phyloP scores from a whole-genome alignment of 305 asterid genomes.

The Fraxinus greggii region DNA sequence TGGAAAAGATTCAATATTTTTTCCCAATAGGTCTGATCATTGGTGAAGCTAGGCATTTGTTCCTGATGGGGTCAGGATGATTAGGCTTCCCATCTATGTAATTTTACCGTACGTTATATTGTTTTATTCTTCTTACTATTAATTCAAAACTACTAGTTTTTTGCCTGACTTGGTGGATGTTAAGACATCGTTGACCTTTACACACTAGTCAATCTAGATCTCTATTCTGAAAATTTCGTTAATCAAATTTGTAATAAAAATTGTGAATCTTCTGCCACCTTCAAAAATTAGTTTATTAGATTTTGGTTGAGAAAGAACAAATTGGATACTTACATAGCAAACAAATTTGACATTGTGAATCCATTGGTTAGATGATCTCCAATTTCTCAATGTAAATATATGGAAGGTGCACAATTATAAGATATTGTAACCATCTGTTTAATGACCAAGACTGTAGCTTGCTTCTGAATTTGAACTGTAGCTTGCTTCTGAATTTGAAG shows the following conservation, averaged over 20 bases:
- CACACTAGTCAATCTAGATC: neutral
- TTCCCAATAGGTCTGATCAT: neutral
- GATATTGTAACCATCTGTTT: neutral
- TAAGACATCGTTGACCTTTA: neutral
- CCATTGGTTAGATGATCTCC: neutral
- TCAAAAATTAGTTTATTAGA: neutral
- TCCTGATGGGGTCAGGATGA: neutral
- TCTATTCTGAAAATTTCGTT: neutral
- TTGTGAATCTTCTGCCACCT: neutral
- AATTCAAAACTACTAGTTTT: neutral
- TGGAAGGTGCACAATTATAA: neutral
- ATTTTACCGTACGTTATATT: neutral
- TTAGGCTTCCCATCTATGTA: neutral
- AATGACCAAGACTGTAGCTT: neutral
- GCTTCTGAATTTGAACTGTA: neutral
- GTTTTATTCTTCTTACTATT: neutral
- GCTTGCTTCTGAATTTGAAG: neutral
- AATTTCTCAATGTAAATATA: neutral
- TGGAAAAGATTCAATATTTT: neutral
- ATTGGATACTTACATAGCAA: neutral
- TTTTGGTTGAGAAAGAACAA: neutral
- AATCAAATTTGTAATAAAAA: neutral
- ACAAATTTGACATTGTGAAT: neutral
- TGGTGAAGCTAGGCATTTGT: neutral
- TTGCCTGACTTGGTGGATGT: neutral